Evolutionary conservation across 2,329 filamentous ascomycete species (phyloP), one percentile per base, ranked within the genome.

Genomic region (Claviceps purpurea): DNA sequence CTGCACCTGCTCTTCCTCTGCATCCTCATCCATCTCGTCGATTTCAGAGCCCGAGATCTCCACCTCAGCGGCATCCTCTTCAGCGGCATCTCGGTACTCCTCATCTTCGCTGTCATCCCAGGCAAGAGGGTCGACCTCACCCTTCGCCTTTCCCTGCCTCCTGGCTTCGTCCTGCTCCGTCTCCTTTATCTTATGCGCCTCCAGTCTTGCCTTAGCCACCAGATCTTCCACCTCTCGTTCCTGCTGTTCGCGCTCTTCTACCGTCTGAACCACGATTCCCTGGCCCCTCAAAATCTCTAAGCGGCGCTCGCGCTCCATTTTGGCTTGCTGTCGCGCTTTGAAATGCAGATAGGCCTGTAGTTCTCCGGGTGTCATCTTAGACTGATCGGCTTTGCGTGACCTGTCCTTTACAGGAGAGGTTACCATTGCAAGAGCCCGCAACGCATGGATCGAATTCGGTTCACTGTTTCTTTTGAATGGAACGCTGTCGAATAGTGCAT

Each of bases 181-280:
- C 60, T 85, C 81, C 67, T 84, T 85, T 49, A 97, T 82, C 58
- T 85, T 82, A 40, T 65, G 58, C 2, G 84, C 90, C 63, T 97
- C 88, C 55, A 82, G 76, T 53, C 89, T 78, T 20, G 90, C 91
- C 60, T 84, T 89, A 47, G 91, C 85, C 26, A 97, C 79, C 55
- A 97, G 78, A 61, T 96, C 85, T 59, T 97, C 93, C 13, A 95
- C 81, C 54, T 90, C 82, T 53, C 86, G 82, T 65, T 89, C 81
- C 64, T 95, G 85, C 38, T 81, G 79, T 62, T 90, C 86, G 20
- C 87, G 81, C 65, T 98, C 90, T 66, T 96, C 91, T 2, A 84
- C 81, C 0, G 87, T 95, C 65, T 90, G 85, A 18, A 97, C 74
- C 24, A 85, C 72, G 26, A 96, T 77, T 7, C 93, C 93, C 66